phyloP scores from a whole-genome alignment of 768 basidiomycete genomes.

The Dioszegia hungarica region DNA sequence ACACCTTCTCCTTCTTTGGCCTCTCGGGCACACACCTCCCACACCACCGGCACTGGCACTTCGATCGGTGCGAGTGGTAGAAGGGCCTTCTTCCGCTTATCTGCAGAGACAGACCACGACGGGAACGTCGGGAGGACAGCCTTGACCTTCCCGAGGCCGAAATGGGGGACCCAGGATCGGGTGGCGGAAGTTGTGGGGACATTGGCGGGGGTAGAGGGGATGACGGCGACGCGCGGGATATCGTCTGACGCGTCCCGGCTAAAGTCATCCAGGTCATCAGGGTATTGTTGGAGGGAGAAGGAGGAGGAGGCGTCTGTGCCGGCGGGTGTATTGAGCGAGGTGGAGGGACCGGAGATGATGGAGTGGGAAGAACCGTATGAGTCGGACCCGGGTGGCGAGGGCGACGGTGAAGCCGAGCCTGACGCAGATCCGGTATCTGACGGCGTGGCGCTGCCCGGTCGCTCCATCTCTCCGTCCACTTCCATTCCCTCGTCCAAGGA shows the following conservation, averaged over 20 bases:
- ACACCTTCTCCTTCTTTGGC: neutral
- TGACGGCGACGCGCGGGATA: neutral
- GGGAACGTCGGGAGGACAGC: constrained; percentile 23
- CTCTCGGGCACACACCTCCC: neutral
- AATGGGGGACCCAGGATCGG: constrained; percentile 32
- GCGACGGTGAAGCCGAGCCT: too few relatives aligned
- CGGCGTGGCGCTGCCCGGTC: too few relatives aligned
- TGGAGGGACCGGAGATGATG: neutral
- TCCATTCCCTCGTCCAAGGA: too few relatives aligned
- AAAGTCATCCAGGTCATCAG: neutral
- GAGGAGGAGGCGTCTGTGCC: neutral
- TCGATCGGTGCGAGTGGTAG: neutral
- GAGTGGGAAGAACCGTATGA: neutral
- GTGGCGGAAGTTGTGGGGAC: neutral
- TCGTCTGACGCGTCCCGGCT: neutral
- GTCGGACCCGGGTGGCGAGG: neutral
- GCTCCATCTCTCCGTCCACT: neutral
- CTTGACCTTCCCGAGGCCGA: constrained; percentile 28
- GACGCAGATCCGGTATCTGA: too few relatives aligned
- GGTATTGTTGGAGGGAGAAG: neutral
- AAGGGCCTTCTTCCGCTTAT: constrained; percentile 1
- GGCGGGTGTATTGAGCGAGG: neutral
- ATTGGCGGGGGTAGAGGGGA: neutral
- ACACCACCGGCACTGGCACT: neutral
- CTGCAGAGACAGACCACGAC: constrained; percentile 19